Percentiles rank a stretch among this genome's conserved stretches.
phyloP scores from a whole-genome alignment of 768 basidiomycete genomes.

The Boletus rex-veris region DNA sequence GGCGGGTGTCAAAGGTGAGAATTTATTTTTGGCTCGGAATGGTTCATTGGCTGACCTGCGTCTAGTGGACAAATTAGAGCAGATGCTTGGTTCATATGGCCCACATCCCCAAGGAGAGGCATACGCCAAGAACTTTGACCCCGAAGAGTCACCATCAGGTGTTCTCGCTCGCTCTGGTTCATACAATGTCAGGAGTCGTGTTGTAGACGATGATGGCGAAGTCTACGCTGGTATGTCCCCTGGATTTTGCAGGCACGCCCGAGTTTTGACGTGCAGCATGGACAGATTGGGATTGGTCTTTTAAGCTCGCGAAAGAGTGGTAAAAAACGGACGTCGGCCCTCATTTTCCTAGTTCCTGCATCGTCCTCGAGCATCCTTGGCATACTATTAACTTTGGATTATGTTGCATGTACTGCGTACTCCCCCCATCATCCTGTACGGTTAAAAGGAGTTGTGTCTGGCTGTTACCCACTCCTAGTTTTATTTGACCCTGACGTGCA shows the following conservation, averaged over 20 bases:
- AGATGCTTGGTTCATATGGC: conserved; percentile 94
- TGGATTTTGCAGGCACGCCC: neutral
- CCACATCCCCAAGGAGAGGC: conserved; percentile 61
- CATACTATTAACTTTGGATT: conserved; percentile 25
- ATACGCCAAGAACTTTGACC: conserved; percentile 73
- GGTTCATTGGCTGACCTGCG: conserved; percentile 3
- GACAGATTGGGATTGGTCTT: conserved; percentile 58
- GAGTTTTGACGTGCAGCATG: conserved; percentile 7
- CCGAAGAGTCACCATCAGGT: conserved; percentile 73
- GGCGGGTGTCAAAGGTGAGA: conserved; percentile 63
- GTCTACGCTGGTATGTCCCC: conserved; percentile 67
- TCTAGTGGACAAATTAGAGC: conserved; percentile 85
- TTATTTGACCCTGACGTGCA: neutral
- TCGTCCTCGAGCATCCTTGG: conserved; percentile 27
- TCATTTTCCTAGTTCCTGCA: conserved; percentile 13
- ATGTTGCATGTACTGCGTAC: conserved; percentile 33
- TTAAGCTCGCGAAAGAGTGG: conserved; percentile 95
- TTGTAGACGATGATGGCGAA: conserved; percentile 82
- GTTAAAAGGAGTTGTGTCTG: conserved; percentile 8
- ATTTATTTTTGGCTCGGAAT: neutral
- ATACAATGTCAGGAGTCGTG: conserved; percentile 76
- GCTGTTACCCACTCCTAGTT: conserved; percentile 6
- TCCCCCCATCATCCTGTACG: conserved; percentile 18
- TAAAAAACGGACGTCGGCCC: conserved; percentile 29
- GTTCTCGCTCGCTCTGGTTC: conserved; percentile 78